Evolutionary conservation across 345 rosid genomes (phyloP).

Genomic region (Camelina neglecta): DNA sequence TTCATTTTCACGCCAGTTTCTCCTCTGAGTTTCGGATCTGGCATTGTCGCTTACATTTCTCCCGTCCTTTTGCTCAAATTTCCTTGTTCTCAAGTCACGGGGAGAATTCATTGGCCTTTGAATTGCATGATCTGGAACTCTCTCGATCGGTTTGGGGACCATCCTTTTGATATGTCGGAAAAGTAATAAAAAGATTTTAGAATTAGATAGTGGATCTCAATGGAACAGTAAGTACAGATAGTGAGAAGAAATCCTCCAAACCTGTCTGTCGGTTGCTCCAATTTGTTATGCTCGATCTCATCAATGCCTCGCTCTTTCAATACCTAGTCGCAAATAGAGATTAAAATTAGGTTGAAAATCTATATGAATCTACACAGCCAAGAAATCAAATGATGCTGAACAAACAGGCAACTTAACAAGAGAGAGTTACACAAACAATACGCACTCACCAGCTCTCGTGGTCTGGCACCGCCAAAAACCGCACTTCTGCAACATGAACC

Average conservation of each 20-base stretch:
- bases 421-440: slow-evolving; percentile 21
- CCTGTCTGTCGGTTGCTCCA: slow-evolving; percentile 63
- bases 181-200: slow-evolving; percentile 1
- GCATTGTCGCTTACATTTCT: slow-evolving; percentile 43
- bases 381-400: slow-evolving; percentile 7
- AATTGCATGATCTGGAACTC: slow-evolving; percentile 52
- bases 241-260: slow-evolving; percentile 19
- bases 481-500: slow-evolving; percentile 61
- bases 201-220: slow-evolving; percentile 12
- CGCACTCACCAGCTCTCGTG: slow-evolving; percentile 76
- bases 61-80: slow-evolving; percentile 61
- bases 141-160: slow-evolving; percentile 48
- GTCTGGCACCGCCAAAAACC: slow-evolving; percentile 86
- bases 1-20: slow-evolving; percentile 63
- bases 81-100: slow-evolving; percentile 55
- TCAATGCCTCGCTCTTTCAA: slow-evolving; percentile 73
- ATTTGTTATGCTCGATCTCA: slow-evolving; percentile 49
- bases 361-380: background rate
- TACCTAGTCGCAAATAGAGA: slow-evolving; percentile 49
- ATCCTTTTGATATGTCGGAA: slow-evolving; percentile 47
- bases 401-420: slow-evolving; percentile 12
- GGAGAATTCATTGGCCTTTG: slow-evolving; percentile 50
- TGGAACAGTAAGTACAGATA: background rate
- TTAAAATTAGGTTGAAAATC: too few species aligned
- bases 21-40: slow-evolving; percentile 60